Evolutionary conservation across 1,139 yeast species (phyloP), one percentile per base, ranked within the genome.

Genomic region (Blastobotrys indianensis): DNA sequence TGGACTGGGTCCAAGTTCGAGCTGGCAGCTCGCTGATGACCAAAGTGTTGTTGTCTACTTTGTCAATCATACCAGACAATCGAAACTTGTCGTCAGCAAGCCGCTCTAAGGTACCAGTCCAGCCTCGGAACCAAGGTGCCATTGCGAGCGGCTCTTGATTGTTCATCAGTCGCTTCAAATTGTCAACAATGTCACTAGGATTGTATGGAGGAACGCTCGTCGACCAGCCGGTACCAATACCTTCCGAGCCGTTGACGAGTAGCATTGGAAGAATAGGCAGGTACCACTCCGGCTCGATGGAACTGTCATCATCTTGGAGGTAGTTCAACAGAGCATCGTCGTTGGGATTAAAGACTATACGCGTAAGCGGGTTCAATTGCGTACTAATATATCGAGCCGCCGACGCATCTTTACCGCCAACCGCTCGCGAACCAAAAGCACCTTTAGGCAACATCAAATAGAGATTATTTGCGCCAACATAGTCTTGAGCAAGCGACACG

Each of bases 221-320:
- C 51, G 96, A 86, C 97, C 98, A 94, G 57, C 98, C 99, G 42
- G 98, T 90, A 55, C 99, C 99, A 65, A 94, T 94, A 69, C 99
- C 99, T 67, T 94, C 98, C 8, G 94, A 76, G 48, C 99, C 99
- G 63, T 94, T 94, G 6, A 94, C 95, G 51, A 94, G 73, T 30
- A 92, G 64, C 88, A 88, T 86, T 3, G 99, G 99, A 42, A 94
- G 59, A 20, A 94, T 80, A 1, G 99, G 99, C 32, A 86, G 72
- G 63, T 88, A 94, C 92, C 95, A 87, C 60, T 86, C 90, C 0
- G 99, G 99, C 63, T 94, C 98, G 17, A 92, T 95, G 0, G 94
- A 82, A 56, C 79, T 82, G 57, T 88, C 97, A 67, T 94, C 98
- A 64, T 90, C 98, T 63, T 87, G 92, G 51, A 88, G 72, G 63